Percentiles rank a stretch among this genome's conserved stretches.
phyloP scores from a whole-genome alignment of 495 filamentous ascomycete genomes.

The Usnea hakonensis region DNA sequence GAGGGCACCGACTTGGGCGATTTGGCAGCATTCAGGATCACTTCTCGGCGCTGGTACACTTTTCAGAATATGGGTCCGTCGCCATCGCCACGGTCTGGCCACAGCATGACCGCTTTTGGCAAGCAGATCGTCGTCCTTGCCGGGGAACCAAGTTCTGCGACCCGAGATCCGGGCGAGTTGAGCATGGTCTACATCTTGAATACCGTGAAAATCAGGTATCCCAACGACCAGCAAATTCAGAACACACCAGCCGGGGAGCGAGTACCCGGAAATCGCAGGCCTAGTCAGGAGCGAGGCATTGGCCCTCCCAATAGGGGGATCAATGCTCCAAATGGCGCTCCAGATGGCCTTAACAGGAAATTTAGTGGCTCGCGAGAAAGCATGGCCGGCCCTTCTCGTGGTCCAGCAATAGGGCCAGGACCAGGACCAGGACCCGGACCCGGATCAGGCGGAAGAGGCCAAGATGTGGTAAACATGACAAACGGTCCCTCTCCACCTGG shows the following conservation, averaged over 20 bases:
- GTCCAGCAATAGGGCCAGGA: conserved; percentile 24
- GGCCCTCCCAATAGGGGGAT: conserved; percentile 30
- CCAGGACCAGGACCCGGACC: conserved; percentile 26
- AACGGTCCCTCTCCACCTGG: conserved; percentile 27
- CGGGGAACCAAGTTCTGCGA: conserved; percentile 85
- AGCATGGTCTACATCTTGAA: conserved; percentile 87
- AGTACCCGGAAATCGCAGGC: conserved; percentile 30
- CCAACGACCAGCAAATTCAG: conserved; percentile 60
- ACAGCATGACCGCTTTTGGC: conserved; percentile 92
- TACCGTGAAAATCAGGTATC: conserved; percentile 92
- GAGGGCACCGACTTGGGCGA: conserved; percentile 89
- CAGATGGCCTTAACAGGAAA: conserved; percentile 48
- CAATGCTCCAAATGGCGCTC: conserved; percentile 52
- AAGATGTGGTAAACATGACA: conserved; percentile 19
- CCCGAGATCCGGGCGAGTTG: conserved; percentile 71
- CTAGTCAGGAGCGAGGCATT: conserved; percentile 34
- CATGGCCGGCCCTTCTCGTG: conserved; percentile 34
- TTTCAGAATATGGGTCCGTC: conserved; percentile 99
- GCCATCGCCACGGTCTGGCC: conserved; percentile 85
- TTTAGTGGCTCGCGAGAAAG: conserved; percentile 48
- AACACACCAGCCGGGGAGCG: conserved; percentile 31
- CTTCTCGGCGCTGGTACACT: conserved; percentile 90
- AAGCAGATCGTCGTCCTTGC: conserved; percentile 88
- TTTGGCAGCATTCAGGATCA: conserved; percentile 89
- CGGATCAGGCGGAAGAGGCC: conserved; percentile 22